A percentile compares a stretch with the other conserved stretches of the same genome.
Conservation (phyloP, 169 alveolate species). For the Eimeria praecox region DNA sequence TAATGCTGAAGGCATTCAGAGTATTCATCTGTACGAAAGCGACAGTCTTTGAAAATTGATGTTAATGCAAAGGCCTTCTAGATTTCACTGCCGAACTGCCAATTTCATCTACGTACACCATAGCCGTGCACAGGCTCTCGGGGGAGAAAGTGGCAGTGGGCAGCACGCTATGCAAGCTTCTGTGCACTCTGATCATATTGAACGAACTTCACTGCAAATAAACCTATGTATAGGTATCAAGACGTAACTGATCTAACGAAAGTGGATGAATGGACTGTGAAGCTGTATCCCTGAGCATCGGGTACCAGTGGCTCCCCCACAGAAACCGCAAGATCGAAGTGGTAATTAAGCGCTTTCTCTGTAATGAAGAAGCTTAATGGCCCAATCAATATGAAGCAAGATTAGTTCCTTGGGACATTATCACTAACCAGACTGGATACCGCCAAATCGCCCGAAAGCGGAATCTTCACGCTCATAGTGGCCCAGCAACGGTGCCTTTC, state of each 20-base stretch:
- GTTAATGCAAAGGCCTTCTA: background rate
- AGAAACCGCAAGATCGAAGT: background rate
- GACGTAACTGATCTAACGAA: background rate
- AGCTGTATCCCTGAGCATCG: background rate
- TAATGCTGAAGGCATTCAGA: background rate
- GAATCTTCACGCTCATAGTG: background rate
- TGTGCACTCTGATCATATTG: background rate
- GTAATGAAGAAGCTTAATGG: background rate
- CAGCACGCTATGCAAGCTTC: background rate
- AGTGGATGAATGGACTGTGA: background rate
- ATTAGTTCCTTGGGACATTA: background rate
- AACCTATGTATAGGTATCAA: background rate
- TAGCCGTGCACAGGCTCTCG: background rate
- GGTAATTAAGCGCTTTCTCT: background rate
- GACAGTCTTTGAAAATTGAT: background rate
- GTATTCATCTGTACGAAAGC: background rate
- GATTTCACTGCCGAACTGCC: background rate
- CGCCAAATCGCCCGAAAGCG: background rate
- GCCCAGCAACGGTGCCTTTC: background rate
- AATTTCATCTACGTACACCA: background rate
- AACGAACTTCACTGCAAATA: background rate
- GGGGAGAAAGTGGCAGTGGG: background rate
- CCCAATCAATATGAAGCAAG: background rate
- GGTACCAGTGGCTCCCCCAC: constrained; percentile 68
- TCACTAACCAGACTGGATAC: background rate